Evolutionary conservation across 208 protist species (phyloP), one percentile per base, ranked within the genome.

Genomic region (Trypanosoma mega): DNA sequence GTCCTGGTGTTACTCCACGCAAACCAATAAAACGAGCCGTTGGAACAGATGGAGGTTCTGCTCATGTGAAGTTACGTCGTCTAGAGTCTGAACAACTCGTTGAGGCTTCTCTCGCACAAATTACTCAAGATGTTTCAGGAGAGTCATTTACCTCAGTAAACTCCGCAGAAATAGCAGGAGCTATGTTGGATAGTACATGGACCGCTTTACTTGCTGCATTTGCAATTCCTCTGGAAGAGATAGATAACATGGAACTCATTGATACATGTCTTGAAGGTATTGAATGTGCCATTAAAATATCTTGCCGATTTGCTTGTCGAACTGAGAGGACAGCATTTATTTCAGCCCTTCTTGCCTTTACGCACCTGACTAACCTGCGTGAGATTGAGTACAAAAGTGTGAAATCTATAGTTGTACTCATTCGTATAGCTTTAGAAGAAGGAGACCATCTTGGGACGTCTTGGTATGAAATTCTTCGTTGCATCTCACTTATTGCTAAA

Each of bases 341-440:
- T 2, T 82, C 76, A 14, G 61, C 74, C 3, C 56, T 95, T n/a
- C 49, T 56, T 0, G 86, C 85, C 36, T 85, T 95, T 36, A 91
- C 88, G 21, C 43, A 76, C 2, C 43, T 92, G 3, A 75, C 78
- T 11, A 66, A 53, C 31, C 37, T 79, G 20, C 47, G 63, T 21
- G 79, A 89, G 57, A 89, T 92, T 37, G 20, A 80, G 26, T 33
- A 64, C 51, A 96, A 96, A 58, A 96, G 97, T 57, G 78, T 97
- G 23, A 80, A 88, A 0, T 67, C 74, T 34, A 93, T 97, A 31
- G 72, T 78, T 47, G 61, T 78, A 2, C 48, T 97, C n/a, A 69
- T 96, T 18, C 39, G 43, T 8, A 73, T 94, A 33, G 90, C 86
- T 18, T 47, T 61, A 14, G 33, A 36, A 9, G 76, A 96, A n/a